Conservation (phyloP, 305 asterid species). For the Fraxinus xanthoxyloides region DNA sequence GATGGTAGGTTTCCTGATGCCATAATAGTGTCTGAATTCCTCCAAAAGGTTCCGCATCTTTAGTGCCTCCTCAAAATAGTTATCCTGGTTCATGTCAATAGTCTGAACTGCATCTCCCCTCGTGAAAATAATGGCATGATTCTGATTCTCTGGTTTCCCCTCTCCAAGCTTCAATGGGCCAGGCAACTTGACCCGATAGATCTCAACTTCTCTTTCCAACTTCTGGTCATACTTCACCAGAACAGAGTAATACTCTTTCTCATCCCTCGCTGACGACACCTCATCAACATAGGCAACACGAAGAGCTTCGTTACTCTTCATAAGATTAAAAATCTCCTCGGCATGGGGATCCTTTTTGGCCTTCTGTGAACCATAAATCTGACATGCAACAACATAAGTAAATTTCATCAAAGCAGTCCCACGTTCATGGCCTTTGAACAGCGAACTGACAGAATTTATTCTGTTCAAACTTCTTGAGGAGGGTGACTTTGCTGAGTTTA, state of each 20-base stretch:
- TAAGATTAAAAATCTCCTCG: slow-evolving; percentile 53
- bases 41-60: slow-evolving; percentile 64
- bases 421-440: slow-evolving; percentile 62
- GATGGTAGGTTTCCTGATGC: slow-evolving; percentile 60
- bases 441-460: slow-evolving; percentile 40
- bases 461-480: slow-evolving; percentile 50
- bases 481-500: slow-evolving; percentile 32
- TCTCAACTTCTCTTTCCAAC: slow-evolving; percentile 57
- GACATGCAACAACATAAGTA: slow-evolving; percentile 66
- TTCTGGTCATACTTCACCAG: slow-evolving; percentile 56
- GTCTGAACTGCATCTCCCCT: slow-evolving; percentile 72
- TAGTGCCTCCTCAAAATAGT: slow-evolving; percentile 67
- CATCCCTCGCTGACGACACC: slow-evolving; percentile 55
- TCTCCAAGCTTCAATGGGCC: slow-evolving; percentile 71
- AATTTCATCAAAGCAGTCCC: slow-evolving; percentile 70
- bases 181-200: slow-evolving; percentile 62
- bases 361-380: slow-evolving; percentile 64
- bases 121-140: slow-evolving; percentile 63
- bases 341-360: slow-evolving; percentile 63
- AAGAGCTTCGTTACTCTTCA: slow-evolving; percentile 61
- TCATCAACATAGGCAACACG: slow-evolving; percentile 74
- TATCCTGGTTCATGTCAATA: slow-evolving; percentile 71
- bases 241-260: slow-evolving; percentile 50
- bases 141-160: slow-evolving; percentile 73
- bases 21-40: slow-evolving; percentile 50